Evolutionary conservation across 805 yeast species (phyloP).

Genomic region (Kluyveromyces lactis): DNA sequence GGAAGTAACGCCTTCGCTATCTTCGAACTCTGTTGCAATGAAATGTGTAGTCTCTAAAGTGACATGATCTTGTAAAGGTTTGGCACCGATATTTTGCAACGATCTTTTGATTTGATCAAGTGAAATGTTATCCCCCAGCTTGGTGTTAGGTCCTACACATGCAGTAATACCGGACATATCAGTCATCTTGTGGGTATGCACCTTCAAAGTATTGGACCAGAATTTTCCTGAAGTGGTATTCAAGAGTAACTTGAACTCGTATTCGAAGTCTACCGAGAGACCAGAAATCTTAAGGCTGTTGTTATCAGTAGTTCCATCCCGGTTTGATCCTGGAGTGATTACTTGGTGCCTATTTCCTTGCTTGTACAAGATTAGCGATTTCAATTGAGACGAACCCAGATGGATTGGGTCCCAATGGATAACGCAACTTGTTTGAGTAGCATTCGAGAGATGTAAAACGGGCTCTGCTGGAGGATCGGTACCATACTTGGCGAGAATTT

Average conservation of each 20-base stretch:
- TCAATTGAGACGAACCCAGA: constrained; percentile 73
- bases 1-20: constrained; percentile 9
- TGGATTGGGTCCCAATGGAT: constrained; percentile 88
- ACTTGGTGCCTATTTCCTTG: constrained; percentile 55
- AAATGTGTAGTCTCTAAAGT: constrained; percentile 92
- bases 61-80: constrained; percentile 63
- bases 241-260: constrained; percentile 69
- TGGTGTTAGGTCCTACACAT: constrained; percentile 75
- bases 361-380: constrained; percentile 68
- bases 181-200: constrained; percentile 92
- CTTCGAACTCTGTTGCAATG: constrained; percentile 37
- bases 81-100: constrained; percentile 70
- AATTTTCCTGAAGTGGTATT: constrained; percentile 87
- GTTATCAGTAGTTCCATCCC: constrained; percentile 25
- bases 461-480: constrained; percentile 65
- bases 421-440: constrained; percentile 91
- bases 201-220: constrained; percentile 54
- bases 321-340: constrained; percentile 70
- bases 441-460: constrained; percentile 56
- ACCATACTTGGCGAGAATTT: constrained; percentile 67
- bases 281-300: constrained; percentile 86
- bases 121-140: constrained; percentile 37
- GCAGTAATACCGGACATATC: constrained; percentile 88
- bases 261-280: constrained; percentile 75
- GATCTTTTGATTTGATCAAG: constrained; percentile 52